phyloP scores from a whole-genome alignment of 805 yeast genomes.

The Vanderwaltozyma polyspora region DNA sequence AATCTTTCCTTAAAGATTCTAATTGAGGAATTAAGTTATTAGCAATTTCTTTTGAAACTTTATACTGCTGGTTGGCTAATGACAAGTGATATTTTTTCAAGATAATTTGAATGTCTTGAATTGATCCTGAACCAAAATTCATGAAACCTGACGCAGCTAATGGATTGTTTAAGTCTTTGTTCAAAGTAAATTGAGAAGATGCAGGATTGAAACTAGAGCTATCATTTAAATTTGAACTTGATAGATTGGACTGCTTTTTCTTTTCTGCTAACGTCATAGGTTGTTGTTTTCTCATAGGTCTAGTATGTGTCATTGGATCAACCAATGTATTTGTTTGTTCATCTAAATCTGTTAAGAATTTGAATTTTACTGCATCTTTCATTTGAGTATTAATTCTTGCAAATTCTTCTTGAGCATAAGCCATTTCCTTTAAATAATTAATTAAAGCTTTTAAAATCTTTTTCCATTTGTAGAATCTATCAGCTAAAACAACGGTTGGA shows the following conservation, averaged over 20 bases:
- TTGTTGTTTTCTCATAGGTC: slow-evolving; percentile 26
- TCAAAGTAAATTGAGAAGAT: neutral
- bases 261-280: slow-evolving; percentile 16
- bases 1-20: slow-evolving; percentile 53
- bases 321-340: slow-evolving; percentile 29
- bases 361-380: slow-evolving; percentile 49
- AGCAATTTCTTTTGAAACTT: slow-evolving; percentile 44
- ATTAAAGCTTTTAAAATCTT: slow-evolving; percentile 60
- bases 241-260: slow-evolving; percentile 3
- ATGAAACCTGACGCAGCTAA: slow-evolving; percentile 40
- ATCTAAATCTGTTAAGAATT: slow-evolving; percentile 28
- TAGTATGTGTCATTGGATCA: slow-evolving; percentile 40
- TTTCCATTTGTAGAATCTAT: slow-evolving; percentile 74
- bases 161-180: slow-evolving; percentile 2
- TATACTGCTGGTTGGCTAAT: slow-evolving; percentile 43
- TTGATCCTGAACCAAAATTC: slow-evolving; percentile 64
- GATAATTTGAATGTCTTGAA: slow-evolving; percentile 66
- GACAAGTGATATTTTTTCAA: slow-evolving; percentile 54
- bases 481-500: slow-evolving; percentile 75
- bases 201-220: neutral
- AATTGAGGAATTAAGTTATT: slow-evolving; percentile 45
- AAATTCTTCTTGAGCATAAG: slow-evolving; percentile 72
- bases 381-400: slow-evolving; percentile 55
- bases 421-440: slow-evolving; percentile 60
- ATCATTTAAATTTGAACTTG: slow-evolving; percentile 2